phyloP scores from a whole-genome alignment of 129 eudicot species.

The Chrysanthemum makinoi region DNA sequence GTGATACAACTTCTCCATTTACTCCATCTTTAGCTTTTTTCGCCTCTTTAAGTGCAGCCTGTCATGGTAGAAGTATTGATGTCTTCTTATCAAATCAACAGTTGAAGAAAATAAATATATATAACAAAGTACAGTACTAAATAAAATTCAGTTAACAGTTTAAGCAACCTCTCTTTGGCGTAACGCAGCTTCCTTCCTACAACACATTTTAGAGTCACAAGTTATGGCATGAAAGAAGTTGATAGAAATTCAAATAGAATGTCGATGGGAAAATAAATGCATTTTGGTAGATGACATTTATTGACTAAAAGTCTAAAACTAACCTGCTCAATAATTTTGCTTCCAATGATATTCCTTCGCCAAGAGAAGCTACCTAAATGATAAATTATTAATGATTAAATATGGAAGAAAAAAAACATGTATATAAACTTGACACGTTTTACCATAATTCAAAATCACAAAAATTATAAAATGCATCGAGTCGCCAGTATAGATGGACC shows the following conservation, averaged over 20 bases:
- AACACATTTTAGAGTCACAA: constrained; percentile 21
- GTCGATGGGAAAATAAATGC: neutral
- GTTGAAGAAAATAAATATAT: constrained; percentile 18
- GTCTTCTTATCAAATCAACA: constrained; percentile 15
- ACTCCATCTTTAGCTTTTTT: constrained; percentile 66
- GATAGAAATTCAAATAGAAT: neutral
- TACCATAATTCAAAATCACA: constrained; percentile 23
- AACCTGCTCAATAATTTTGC: constrained; percentile 97
- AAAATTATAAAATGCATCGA: constrained; percentile 5
- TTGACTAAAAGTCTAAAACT: constrained; percentile 5
- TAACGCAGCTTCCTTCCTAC: constrained; percentile 97
- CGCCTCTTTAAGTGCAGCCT: constrained; percentile 97
- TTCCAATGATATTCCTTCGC: constrained; percentile 96
- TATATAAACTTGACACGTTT: neutral
- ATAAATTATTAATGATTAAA: neutral
- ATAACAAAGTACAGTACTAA: constrained; percentile 1
- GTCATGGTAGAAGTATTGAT: constrained; percentile 22
- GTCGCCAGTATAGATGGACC: neutral
- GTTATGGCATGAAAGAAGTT: constrained; percentile 9
- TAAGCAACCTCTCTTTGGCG: constrained; percentile 84
- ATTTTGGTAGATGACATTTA: constrained; percentile 15
- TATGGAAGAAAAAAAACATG: constrained; percentile 4
- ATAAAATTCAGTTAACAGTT: constrained; percentile 19
- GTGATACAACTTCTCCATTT: constrained; percentile 55
- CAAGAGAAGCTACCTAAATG: constrained; percentile 87